phyloP scores from a whole-genome alignment of 306 rosid species.

The Cajanus cajan region DNA sequence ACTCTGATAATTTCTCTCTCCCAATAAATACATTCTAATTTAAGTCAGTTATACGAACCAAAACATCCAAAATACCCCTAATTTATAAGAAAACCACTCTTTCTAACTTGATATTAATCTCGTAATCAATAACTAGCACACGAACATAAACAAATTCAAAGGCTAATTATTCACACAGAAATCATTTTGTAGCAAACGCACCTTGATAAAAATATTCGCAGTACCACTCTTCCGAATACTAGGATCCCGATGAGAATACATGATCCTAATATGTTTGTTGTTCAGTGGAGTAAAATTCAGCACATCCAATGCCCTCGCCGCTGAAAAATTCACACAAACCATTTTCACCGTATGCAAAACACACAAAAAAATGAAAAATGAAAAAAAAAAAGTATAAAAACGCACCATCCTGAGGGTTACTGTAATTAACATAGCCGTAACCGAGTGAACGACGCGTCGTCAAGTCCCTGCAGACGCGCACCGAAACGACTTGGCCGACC shows the following conservation, averaged over 20 bases:
- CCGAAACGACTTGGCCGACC: constrained; percentile 62
- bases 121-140: background rate
- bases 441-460: constrained; percentile 68
- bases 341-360: background rate
- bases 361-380: background rate
- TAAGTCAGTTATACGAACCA: background rate
- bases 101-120: background rate
- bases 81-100: background rate
- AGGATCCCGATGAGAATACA: constrained; percentile 77
- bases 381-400: background rate
- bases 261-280: constrained; percentile 55
- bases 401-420: constrained; percentile 66
- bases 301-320: constrained; percentile 39
- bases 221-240: constrained; percentile 68
- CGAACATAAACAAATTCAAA: background rate
- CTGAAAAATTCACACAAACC: constrained; percentile 23
- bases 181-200: background rate
- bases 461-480: constrained; percentile 73
- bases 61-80: background rate
- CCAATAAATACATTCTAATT: background rate
- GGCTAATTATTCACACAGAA: background rate
- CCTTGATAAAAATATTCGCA: constrained; percentile 69
- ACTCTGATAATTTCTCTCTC: background rate
- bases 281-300: constrained; percentile 66
- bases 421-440: constrained; percentile 71